Percentiles rank a stretch among this genome's conserved stretches.
Conservation (phyloP, 306 rosid species). For the Hylodesmum podocarpum region DNA sequence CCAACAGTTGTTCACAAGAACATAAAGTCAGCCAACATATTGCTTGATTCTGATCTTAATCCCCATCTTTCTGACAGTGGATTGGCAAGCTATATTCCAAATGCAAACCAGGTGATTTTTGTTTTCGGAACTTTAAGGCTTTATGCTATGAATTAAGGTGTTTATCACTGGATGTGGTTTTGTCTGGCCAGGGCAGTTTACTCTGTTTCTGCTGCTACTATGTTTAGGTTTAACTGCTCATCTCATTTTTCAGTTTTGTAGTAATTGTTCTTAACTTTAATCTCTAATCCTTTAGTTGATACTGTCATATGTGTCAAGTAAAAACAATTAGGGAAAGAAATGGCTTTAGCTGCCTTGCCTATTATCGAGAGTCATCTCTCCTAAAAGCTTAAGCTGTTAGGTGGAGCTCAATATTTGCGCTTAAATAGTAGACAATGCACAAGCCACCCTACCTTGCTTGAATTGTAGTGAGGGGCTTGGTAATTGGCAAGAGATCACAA, state of each 20-base stretch:
- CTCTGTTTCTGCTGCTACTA: not conserved
- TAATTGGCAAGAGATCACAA: not conserved
- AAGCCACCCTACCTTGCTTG: not conserved
- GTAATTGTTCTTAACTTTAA: not conserved
- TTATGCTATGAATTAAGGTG: not conserved
- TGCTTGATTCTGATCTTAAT: conserved; percentile 81
- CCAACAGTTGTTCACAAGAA: conserved; percentile 91
- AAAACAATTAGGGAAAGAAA: conserved; percentile 13
- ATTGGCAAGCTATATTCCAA: conserved; percentile 63
- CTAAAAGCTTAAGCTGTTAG: not conserved
- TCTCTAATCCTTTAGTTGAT: not conserved
- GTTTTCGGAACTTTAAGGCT: not conserved
- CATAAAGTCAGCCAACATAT: conserved; percentile 84
- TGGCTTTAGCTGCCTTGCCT: not conserved
- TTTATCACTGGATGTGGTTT: not conserved
- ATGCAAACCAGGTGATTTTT: conserved; percentile 65
- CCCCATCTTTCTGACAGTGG: conserved; percentile 95
- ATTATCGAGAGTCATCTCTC: not conserved
- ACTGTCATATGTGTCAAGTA: not conserved
- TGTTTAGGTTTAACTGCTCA: not conserved
- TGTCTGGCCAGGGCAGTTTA: not conserved
- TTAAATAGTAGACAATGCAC: not conserved
- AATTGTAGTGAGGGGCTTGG: not conserved
- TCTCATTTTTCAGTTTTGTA: conserved; percentile 1
- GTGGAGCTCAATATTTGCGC: not conserved